Conservation (phyloP, 179 eudicot genomes). For the Heliamphora pulchella region DNA sequence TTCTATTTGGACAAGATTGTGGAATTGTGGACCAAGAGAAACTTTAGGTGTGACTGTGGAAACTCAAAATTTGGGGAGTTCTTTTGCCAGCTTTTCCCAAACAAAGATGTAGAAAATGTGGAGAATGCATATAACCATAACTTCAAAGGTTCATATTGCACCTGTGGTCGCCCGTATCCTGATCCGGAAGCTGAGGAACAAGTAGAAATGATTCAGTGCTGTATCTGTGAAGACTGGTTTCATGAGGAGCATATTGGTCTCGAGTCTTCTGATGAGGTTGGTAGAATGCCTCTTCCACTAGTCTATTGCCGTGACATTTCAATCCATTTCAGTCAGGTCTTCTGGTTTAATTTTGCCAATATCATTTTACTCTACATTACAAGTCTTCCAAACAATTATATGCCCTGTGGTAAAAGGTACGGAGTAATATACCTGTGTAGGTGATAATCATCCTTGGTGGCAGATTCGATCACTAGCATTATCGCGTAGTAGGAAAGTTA, state of each 20-base stretch:
- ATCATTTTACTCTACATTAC: neutral
- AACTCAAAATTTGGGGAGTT: constrained; percentile 86
- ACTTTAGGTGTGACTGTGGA: constrained; percentile 93
- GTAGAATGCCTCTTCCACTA: constrained; percentile 10
- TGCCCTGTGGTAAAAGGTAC: neutral
- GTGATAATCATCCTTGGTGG: neutral
- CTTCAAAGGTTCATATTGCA: constrained; percentile 86
- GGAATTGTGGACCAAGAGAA: constrained; percentile 97
- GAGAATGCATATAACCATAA: constrained; percentile 83
- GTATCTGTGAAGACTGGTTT: constrained; percentile 97
- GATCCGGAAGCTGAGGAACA: constrained; percentile 89
- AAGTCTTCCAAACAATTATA: neutral
- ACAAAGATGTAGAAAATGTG: constrained; percentile 72
- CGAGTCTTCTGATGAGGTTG: constrained; percentile 62
- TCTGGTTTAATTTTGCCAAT: neutral
- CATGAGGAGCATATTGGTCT: constrained; percentile 90
- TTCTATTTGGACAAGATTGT: constrained; percentile 42
- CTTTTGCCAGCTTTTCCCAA: constrained; percentile 77
- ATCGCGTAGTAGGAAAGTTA: neutral
- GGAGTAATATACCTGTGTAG: neutral
- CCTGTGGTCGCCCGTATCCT: constrained; percentile 88
- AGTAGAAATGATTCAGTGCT: constrained; percentile 90
- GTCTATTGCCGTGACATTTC: neutral
- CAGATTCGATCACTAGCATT: neutral
- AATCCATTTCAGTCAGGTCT: neutral